Evolutionary conservation across 176 grass and related monocot genomes (phyloP).

Genomic region (Puya raimondii): DNA sequence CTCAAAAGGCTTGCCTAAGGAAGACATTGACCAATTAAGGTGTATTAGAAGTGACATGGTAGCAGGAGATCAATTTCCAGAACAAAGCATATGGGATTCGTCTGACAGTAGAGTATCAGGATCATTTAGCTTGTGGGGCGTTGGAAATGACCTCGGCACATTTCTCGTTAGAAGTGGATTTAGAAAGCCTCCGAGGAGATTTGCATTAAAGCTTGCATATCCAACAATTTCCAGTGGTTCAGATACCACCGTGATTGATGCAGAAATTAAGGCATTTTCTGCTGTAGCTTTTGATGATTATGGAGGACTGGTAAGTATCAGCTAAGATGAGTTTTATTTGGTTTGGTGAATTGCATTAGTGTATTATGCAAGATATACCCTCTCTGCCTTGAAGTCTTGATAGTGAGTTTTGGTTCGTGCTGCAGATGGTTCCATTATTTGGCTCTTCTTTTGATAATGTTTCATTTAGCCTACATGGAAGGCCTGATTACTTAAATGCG

Average conservation of each 20-base stretch:
- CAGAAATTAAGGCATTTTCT: constrained; percentile 77
- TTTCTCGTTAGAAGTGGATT: constrained; percentile 91
- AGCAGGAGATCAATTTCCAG: constrained; percentile 64
- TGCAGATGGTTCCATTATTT: constrained; percentile 96
- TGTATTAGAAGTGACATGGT: constrained; percentile 95
- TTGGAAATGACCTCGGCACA: constrained; percentile 57
- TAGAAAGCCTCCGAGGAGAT: constrained; percentile 72
- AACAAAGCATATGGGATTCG: constrained; percentile 83
- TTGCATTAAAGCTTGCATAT: constrained; percentile 58
- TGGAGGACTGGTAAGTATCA: constrained; percentile 70
- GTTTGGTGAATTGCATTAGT: neutral
- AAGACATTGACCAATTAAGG: constrained; percentile 58
- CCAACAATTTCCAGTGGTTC: constrained; percentile 50
- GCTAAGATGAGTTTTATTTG: neutral
- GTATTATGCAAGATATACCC: no score
- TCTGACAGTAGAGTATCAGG: constrained; percentile 50
- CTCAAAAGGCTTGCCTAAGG: constrained; percentile 51
- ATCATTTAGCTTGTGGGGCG: constrained; percentile 85
- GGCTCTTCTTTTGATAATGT: constrained; percentile 59
- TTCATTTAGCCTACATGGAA: constrained; percentile 71
- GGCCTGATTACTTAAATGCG: constrained; percentile 67
- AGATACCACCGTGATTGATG: constrained; percentile 74
- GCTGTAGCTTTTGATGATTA: constrained; percentile 91
- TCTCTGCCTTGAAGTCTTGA: no score
- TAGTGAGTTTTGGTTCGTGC: neutral